A percentile compares a stretch with the other conserved stretches of the same genome.
phyloP scores from a whole-genome alignment of 2,329 filamentous ascomycete genomes.

The Colletotrichum eleusines region DNA sequence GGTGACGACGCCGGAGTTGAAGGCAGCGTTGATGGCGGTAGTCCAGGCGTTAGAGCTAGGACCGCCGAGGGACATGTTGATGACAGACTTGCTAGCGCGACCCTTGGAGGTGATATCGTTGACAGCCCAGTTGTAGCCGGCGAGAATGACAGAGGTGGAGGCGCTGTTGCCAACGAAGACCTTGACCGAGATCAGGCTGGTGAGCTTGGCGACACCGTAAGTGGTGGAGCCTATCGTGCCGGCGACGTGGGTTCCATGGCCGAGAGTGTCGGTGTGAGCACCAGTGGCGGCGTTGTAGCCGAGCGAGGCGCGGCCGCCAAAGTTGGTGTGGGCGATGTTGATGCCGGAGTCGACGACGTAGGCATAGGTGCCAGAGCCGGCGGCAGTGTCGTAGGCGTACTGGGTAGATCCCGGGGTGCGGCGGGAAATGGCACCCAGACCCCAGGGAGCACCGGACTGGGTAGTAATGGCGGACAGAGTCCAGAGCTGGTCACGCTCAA shows the following conservation, averaged over 20 bases:
- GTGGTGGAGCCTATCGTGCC: slow-evolving; percentile 59
- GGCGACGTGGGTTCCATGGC: slow-evolving; percentile 62
- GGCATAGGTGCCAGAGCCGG: slow-evolving; percentile 57
- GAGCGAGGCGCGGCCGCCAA: slow-evolving; percentile 57
- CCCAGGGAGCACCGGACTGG: slow-evolving; percentile 57
- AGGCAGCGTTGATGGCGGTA: slow-evolving; percentile 60
- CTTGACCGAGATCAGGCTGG: slow-evolving; percentile 59
- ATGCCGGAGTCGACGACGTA: slow-evolving; percentile 71
- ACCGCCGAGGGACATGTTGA: slow-evolving; percentile 69
- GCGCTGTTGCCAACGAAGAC: slow-evolving; percentile 54
- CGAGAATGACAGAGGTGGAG: slow-evolving; percentile 49
- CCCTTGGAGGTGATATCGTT: slow-evolving; percentile 58
- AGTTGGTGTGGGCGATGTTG: slow-evolving; percentile 58
- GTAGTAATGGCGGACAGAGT: slow-evolving; percentile 46
- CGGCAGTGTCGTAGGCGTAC: slow-evolving; percentile 57
- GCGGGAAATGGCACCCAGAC: slow-evolving; percentile 60
- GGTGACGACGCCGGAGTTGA: slow-evolving; percentile 61
- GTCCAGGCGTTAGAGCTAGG: slow-evolving; percentile 58
- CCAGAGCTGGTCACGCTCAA: slow-evolving; percentile 50
- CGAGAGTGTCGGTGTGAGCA: slow-evolving; percentile 52
- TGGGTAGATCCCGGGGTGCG: slow-evolving; percentile 49
- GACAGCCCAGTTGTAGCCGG: slow-evolving; percentile 57
- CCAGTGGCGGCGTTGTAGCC: slow-evolving; percentile 54
- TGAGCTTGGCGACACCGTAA: slow-evolving; percentile 61
- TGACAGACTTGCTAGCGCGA: slow-evolving; percentile 58